Conservation (phyloP, 495 filamentous ascomycete species). For the Aspergillus indologenus region DNA sequence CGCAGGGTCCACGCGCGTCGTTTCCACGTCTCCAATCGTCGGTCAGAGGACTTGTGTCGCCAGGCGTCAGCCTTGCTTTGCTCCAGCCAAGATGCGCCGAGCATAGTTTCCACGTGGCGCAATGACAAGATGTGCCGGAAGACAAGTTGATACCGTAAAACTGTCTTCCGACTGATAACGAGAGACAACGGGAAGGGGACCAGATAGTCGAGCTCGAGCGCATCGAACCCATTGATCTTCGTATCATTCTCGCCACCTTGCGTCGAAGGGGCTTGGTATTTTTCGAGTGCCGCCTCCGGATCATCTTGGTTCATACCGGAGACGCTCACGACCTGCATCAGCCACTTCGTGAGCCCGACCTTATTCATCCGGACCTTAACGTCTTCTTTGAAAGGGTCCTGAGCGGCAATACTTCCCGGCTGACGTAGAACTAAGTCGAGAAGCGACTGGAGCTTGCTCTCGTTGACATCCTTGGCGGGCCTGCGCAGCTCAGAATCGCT, state of each 20-base stretch:
- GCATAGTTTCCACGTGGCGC: slow-evolving; percentile 79
- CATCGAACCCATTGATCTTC: slow-evolving; percentile 82
- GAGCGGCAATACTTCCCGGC: slow-evolving; percentile 87
- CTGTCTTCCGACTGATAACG: slow-evolving; percentile 92
- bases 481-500: slow-evolving; percentile 84
- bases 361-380: slow-evolving; percentile 98
- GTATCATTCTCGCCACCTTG: slow-evolving; percentile 69
- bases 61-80: slow-evolving; percentile 82
- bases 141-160: slow-evolving; percentile 91
- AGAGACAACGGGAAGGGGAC: slow-evolving; percentile 97
- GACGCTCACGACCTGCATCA: slow-evolving; percentile 95
- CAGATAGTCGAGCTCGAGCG: slow-evolving; percentile 86
- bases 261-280: slow-evolving; percentile 50
- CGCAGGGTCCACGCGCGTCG: slow-evolving; percentile 86
- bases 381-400: slow-evolving; percentile 96
- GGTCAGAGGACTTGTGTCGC: slow-evolving; percentile 73
- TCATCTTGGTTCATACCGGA: slow-evolving; percentile 87
- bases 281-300: slow-evolving; percentile 53
- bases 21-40: slow-evolving; percentile 86
- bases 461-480: slow-evolving; percentile 81
- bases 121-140: slow-evolving; percentile 90
- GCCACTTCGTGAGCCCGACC: slow-evolving; percentile 81
- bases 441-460: slow-evolving; percentile 86
- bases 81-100: slow-evolving; percentile 83
- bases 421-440: slow-evolving; percentile 93